Percentiles rank a stretch among this genome's conserved stretches.
Conservation (phyloP, 192 early-diverging fungal species). For the Coemansia umbellata region DNA sequence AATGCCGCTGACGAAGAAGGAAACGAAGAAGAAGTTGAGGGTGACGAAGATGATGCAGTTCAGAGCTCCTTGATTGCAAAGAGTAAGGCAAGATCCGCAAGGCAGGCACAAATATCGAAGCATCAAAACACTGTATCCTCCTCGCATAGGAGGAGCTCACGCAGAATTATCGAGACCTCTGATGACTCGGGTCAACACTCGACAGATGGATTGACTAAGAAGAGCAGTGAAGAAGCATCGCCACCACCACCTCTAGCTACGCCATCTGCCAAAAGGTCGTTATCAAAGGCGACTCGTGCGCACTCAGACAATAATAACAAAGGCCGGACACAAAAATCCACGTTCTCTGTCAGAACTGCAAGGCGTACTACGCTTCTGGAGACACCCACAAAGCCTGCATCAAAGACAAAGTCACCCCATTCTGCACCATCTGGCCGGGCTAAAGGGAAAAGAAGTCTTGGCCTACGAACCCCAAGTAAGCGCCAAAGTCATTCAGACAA, state of each 20-base stretch:
- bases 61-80: background rate
- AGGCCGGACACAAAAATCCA: background rate
- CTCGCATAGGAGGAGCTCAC: background rate
- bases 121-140: background rate
- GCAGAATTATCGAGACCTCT: constrained; percentile 23
- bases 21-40: background rate
- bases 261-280: background rate
- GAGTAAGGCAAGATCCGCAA: background rate
- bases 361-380: background rate
- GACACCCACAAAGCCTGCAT: constrained; percentile 3
- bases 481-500: too few species aligned
- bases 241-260: too few species aligned
- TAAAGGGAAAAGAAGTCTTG: too few species aligned
- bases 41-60: background rate
- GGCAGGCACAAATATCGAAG: background rate
- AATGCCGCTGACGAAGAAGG: background rate
- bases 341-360: background rate
- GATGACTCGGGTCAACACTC: constrained; percentile 10
- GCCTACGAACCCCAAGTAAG: too few species aligned
- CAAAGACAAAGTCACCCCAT: background rate
- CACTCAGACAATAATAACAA: too few species aligned
- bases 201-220: background rate
- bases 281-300: background rate
- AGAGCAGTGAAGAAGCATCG: background rate
- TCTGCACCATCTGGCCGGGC: constrained; percentile 8